phyloP scores from a whole-genome alignment of 2,329 filamentous ascomycete genomes.

The Aciculosporium take region DNA sequence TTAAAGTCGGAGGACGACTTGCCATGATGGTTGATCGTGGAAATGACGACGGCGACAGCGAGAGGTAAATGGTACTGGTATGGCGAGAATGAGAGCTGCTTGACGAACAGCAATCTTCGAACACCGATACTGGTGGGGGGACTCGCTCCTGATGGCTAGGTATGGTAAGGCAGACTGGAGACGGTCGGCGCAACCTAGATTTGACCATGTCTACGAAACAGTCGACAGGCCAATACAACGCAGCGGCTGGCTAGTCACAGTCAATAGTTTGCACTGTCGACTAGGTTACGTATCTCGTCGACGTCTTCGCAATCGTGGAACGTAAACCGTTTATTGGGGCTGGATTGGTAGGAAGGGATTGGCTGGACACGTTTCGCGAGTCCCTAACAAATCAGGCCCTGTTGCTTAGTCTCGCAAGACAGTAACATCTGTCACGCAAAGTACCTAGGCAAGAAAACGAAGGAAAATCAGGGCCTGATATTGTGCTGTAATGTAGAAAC shows the following conservation, averaged over 20 bases:
- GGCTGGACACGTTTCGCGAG: not conserved
- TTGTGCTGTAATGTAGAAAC: not conserved
- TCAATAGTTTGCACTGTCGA: not conserved
- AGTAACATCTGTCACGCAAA: not conserved
- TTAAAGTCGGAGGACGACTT: slow-evolving; percentile 48
- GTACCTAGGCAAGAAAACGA: not conserved
- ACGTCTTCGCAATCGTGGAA: not conserved
- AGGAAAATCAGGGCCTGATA: not conserved
- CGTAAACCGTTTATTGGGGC: not conserved
- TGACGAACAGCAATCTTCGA: slow-evolving; percentile 31
- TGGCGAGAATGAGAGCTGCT: slow-evolving; percentile 30
- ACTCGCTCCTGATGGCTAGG: slow-evolving; percentile 28
- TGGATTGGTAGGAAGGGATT: not conserved
- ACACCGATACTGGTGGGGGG: slow-evolving; percentile 29
- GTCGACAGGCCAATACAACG: not conserved
- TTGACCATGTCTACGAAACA: slow-evolving; percentile 13
- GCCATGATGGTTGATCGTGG: slow-evolving; percentile 19
- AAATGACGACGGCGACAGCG: slow-evolving; percentile 21
- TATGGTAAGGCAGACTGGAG: slow-evolving; percentile 26
- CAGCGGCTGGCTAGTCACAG: not conserved
- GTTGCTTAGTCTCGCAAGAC: not conserved
- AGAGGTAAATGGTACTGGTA: slow-evolving; percentile 32
- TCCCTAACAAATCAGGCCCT: not conserved
- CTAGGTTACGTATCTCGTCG: not conserved
- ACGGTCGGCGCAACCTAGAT: slow-evolving; percentile 29